These are phyloP conservation scores for Calonectria pauciramosa DNA, from an alignment of 2,329 filamentous ascomycete species.

Conservation along the genomic window DNA sequence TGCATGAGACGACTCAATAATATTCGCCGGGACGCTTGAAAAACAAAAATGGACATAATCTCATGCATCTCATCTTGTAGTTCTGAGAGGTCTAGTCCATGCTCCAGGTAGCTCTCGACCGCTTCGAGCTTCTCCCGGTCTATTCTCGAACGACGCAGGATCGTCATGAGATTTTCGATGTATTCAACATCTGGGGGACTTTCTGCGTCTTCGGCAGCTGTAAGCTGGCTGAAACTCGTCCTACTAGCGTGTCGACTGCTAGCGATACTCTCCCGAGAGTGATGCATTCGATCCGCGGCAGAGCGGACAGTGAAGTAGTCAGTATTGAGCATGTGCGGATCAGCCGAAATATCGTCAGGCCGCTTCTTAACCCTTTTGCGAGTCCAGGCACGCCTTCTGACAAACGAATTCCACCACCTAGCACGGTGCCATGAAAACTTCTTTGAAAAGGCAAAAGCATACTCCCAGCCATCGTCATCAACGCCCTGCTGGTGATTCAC, in stretches of 20 bases:
- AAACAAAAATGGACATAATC: conserved; percentile 89
- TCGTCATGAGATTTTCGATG: conserved; percentile 76
- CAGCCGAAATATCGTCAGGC: conserved; percentile 57
- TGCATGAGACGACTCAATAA: conserved; percentile 79
- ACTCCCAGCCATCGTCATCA: conserved; percentile 96
- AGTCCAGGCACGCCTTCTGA: conserved; percentile 90
- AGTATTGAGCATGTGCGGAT: conserved; percentile 77
- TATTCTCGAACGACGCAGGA: conserved; percentile 79
- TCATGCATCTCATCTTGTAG: conserved; percentile 84
- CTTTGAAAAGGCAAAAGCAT: conserved; percentile 87
- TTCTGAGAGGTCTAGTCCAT: conserved; percentile 82
- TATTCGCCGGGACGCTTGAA: conserved; percentile 86
- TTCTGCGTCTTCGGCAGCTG: conserved; percentile 62
- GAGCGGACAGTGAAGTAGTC: conserved; percentile 86
- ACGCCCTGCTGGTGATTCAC: conserved; percentile 78
- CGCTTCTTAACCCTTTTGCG: conserved; percentile 79
- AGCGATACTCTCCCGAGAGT: conserved; percentile 50
- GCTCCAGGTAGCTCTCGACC: conserved; percentile 83
- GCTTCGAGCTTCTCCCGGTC: conserved; percentile 93
- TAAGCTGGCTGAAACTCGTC: conserved; percentile 53
- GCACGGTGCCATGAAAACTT: conserved; percentile 89
- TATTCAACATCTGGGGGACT: conserved; percentile 72
- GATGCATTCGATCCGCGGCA: conserved; percentile 56
- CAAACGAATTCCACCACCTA: conserved; percentile 95
- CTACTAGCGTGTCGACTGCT: conserved; percentile 52